Percentiles rank a stretch among this genome's conserved stretches.
Evolutionary conservation across 768 basidiomycete genomes (phyloP).

Genomic region (Pleurotus eryngii): DNA sequence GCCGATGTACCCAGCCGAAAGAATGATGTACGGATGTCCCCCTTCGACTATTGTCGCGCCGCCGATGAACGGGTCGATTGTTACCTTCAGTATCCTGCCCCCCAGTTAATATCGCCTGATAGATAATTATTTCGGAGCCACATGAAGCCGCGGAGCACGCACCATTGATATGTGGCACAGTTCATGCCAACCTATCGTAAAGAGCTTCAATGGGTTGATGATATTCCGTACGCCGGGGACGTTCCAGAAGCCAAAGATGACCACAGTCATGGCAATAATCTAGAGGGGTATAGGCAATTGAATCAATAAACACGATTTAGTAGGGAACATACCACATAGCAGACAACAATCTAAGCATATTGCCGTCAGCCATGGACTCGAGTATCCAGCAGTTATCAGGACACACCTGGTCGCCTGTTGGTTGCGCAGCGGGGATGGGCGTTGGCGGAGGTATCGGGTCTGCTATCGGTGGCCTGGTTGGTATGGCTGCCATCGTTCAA

Average conservation of each 20-base stretch:
- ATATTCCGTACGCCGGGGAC: conserved; percentile 75
- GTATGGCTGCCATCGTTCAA: conserved; percentile 21
- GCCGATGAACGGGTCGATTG: conserved; percentile 81
- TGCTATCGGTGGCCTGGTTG: conserved; percentile 40
- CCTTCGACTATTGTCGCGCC: conserved; percentile 77
- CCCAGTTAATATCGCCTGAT: conserved; percentile 73
- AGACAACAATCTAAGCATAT: conserved; percentile 56
- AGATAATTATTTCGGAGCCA: not conserved
- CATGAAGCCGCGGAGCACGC: conserved; percentile 18
- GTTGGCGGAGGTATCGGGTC: conserved; percentile 36
- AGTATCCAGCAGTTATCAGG: conserved; percentile 7
- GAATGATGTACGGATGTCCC: conserved; percentile 66
- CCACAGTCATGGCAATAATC: conserved; percentile 83
- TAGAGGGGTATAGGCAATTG: conserved; percentile 23
- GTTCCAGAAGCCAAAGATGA: conserved; percentile 87
- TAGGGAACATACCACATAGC: conserved; percentile 63
- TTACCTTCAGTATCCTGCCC: conserved; percentile 77
- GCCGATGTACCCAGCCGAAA: conserved; percentile 79
- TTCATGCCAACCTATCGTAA: conserved; percentile 89
- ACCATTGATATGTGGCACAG: conserved; percentile 80
- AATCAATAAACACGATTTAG: conserved; percentile 4
- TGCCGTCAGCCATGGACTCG: conserved; percentile 11
- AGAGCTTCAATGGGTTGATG: conserved; percentile 82
- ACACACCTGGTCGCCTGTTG: conserved; percentile 71
- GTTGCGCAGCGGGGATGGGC: conserved; percentile 38